Conservation (phyloP, 495 filamentous ascomycete species). For the Apodospora peruviana region DNA sequence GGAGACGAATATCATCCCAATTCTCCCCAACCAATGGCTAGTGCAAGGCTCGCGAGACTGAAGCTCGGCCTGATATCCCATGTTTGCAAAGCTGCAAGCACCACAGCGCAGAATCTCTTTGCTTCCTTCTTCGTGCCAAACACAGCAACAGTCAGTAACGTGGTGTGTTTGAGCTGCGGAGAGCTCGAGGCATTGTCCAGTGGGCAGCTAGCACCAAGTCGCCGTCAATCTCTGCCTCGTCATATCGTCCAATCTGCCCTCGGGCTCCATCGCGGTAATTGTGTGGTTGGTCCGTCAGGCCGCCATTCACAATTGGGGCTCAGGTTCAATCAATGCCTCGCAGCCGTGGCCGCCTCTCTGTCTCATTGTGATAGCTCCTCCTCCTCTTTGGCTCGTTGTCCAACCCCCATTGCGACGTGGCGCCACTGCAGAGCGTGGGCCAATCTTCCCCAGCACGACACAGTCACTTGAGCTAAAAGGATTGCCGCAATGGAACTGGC, state of each 20-base stretch:
- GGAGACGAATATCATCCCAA: constrained; percentile 14
- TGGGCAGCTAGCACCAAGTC: background rate
- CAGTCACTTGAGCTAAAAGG: constrained; percentile 37
- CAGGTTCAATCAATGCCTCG: background rate
- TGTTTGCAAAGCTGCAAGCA: background rate
- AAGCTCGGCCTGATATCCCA: background rate
- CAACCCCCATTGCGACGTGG: constrained; percentile 47
- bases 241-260: constrained; percentile 11
- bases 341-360: background rate
- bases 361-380: constrained; percentile 6
- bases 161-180: constrained; percentile 11
- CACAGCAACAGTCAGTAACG: constrained; percentile 8
- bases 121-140: background rate
- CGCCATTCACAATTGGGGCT: constrained; percentile 5
- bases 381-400: constrained; percentile 18
- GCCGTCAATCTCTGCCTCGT: constrained; percentile 4
- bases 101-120: background rate
- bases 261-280: constrained; percentile 12
- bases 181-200: background rate
- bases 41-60: constrained; percentile 7
- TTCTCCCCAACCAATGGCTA: constrained; percentile 18
- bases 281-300: constrained; percentile 13
- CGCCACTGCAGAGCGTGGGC: constrained; percentile 37
- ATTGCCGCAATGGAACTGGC: constrained; percentile 24
- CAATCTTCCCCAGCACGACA: constrained; percentile 23